Conservation (phyloP, 177 flowering plant species). For the Vitis hybrid region DNA sequence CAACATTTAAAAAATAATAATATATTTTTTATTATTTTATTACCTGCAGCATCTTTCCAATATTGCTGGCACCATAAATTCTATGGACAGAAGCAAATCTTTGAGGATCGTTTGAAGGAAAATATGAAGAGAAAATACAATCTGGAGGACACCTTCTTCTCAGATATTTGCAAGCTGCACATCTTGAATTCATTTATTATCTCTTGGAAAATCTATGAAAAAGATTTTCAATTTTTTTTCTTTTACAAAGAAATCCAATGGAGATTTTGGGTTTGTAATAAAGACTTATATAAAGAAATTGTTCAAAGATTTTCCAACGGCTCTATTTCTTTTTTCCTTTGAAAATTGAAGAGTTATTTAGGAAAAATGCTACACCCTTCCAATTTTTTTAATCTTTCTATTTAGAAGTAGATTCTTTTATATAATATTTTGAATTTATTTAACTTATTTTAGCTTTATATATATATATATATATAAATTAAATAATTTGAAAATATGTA, state of each 20-base stretch:
- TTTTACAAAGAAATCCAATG: constrained; percentile 7
- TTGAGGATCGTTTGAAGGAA: constrained; percentile 40
- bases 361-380: too few species aligned
- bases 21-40: not conserved
- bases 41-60: constrained; percentile 44
- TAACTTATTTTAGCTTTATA: too few species aligned
- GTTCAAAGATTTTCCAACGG: constrained; percentile 14
- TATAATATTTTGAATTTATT: too few species aligned
- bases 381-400: too few species aligned
- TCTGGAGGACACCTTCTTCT: constrained; percentile 44
- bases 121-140: constrained; percentile 52
- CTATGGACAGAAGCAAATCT: constrained; percentile 40
- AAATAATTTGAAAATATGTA: too few species aligned
- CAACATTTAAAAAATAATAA: not conserved
- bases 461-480: too few species aligned
- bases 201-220: not conserved
- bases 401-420: too few species aligned
- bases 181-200: constrained; percentile 22
- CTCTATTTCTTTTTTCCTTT: constrained; percentile 1
- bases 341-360: not conserved
- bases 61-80: constrained; percentile 49
- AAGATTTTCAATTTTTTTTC: not conserved
- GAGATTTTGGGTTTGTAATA: constrained; percentile 7
- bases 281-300: not conserved
- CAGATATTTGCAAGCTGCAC: constrained; percentile 57